Conservation (phyloP, 352 stramenopile species). For the Pythium rishiriense region DNA sequence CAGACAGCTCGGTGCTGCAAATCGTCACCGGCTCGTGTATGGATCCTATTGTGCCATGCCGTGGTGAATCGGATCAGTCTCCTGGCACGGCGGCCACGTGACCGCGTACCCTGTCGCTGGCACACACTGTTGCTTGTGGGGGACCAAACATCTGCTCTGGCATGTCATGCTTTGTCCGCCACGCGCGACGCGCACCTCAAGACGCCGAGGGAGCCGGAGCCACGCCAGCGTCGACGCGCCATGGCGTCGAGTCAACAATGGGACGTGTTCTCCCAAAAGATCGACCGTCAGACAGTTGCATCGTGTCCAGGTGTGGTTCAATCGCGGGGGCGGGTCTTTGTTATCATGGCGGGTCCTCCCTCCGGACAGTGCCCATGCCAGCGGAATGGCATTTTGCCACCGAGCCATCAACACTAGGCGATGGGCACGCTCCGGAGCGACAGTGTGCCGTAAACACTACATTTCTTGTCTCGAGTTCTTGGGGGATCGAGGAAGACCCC, state of each 20-base stretch:
- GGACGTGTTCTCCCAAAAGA: neutral
- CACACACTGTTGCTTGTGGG: neutral
- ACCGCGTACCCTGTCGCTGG: constrained; percentile 15
- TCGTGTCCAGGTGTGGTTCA: neutral
- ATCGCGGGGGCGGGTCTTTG: neutral
- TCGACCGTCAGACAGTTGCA: neutral
- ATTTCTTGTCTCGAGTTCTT: too few relatives aligned
- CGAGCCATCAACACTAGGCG: neutral
- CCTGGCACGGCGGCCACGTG: neutral
- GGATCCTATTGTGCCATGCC: too few relatives aligned
- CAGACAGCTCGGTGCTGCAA: constrained; percentile 1
- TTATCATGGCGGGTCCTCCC: too few relatives aligned
- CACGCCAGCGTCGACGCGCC: neutral
- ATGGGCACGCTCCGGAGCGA: neutral
- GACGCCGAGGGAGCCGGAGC: neutral
- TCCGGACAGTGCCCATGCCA: neutral
- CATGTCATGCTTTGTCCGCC: constrained; percentile 3
- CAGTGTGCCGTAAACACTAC: neutral
- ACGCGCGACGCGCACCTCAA: neutral
- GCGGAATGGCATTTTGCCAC: neutral
- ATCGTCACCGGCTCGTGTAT: neutral
- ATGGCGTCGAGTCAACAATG: neutral
- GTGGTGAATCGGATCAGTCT: too few relatives aligned
- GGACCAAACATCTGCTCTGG: neutral
- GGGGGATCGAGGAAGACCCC: too few relatives aligned